Percentiles rank a stretch among this genome's conserved stretches.
phyloP scores from a whole-genome alignment of 257 asterid species.

The Solanum sparsipilum region DNA sequence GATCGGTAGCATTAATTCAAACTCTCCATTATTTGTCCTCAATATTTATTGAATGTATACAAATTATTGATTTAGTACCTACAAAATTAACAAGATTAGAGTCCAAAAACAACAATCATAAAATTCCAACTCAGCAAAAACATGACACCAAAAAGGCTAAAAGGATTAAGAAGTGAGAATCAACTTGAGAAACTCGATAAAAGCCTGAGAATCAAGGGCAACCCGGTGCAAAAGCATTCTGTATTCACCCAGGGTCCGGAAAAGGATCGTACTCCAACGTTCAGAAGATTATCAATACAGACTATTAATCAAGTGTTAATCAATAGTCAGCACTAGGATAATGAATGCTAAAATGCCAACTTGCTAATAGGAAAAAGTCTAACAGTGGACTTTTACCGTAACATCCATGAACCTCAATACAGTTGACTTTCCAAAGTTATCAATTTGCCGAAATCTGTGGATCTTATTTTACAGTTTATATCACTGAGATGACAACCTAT shows the following conservation, averaged over 20 bases:
- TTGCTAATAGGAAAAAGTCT: background rate
- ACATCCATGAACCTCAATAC: background rate
- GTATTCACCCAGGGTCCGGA: background rate
- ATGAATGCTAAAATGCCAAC: background rate
- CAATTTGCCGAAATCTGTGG: background rate
- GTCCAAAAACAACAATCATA: too few species aligned
- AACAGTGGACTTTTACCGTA: background rate
- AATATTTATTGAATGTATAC: background rate
- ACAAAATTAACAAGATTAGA: too few species aligned
- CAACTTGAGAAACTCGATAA: background rate
- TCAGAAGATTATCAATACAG: too few species aligned
- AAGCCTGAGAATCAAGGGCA: background rate
- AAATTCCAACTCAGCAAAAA: background rate
- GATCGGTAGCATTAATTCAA: too few species aligned
- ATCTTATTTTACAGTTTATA: background rate
- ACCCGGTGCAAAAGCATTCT: background rate
- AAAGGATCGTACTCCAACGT: too few species aligned
- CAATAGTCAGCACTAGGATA: background rate
- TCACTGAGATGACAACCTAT: background rate
- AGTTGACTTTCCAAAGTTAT: background rate
- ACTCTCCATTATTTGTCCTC: background rate
- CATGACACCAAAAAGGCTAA: background rate
- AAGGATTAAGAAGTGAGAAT: background rate
- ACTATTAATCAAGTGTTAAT: too few species aligned
- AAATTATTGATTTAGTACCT: too few species aligned